Base-by-base conservation (phyloP, 169 alveolate species). In the Cystoisospora suis region DNA sequence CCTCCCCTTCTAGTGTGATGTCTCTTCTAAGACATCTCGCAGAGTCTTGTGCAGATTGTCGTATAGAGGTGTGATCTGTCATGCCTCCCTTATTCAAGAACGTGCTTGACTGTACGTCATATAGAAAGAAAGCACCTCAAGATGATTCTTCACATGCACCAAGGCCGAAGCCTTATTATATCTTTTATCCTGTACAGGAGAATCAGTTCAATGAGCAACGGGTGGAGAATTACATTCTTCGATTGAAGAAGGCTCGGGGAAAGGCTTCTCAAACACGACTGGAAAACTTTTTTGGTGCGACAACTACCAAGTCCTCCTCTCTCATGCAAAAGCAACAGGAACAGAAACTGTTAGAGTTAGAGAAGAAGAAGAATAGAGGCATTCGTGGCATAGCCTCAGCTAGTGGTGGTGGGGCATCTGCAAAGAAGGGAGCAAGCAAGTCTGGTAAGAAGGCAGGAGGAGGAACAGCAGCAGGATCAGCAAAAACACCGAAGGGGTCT, bases 171-270 rank as follows among this genome's bases (percentile, higher is more conserved):
- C n/a, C n/a, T n/a, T n/a, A n/a, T n/a, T 36, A 59, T 7, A 15
- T 20, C 42, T 3, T 4, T 5, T 59, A 36, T 65, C 7, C 27
- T 40, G 90, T 27, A 6, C 85, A 65, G 86, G 86, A 69, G 32
- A 38, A 80, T 17, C 56, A 58, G 58, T 87, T 87, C 53, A 47
- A 29, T 75, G 86, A 47, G 65, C 86, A 79, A 46, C 80, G 89
- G 34, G 89, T 83, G 38, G 89, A 83, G 80, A 65, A 34, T 12
- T 83, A 59, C 80, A 34, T 83, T 12, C 45, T 20, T 77, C 89
- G 89, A 1, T 58, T 83, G 89, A 36, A 44, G 81, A 83, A 58
- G 89, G 89, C 89, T 29, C 3, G 44, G n/a, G 89, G 89, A 20
- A 65, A 38, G 75, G 9, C 61, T 27, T 15, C 91, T n/a, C 91